Base-by-base conservation (phyloP, 2,329 filamentous ascomycete species). In the Calonectria leucothoes region DNA sequence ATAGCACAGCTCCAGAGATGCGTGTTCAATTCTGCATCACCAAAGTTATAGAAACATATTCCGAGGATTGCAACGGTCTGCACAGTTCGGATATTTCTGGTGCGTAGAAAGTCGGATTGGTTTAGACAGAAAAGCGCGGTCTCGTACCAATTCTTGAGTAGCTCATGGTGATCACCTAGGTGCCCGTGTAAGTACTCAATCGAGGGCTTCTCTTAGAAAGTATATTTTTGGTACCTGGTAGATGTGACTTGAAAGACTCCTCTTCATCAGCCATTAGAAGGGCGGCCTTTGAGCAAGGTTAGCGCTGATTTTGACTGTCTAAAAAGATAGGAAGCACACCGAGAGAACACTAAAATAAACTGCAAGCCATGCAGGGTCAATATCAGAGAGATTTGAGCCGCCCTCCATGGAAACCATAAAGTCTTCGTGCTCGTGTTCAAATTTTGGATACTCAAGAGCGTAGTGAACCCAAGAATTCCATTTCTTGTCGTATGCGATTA, bases 401-500 rank as follows among this genome's bases (percentile, higher is more conserved):
- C 49, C 31, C 31, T 75, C 61, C 6, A 73, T 31, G 5, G 33
- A 70, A 7, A n/a, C 29, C 20, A 73, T 48, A 27, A 75, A 73
- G 2, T 23, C 20, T 25, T 59, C 37, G 33, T 72, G 64, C 33
- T 75, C 73, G 20, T 75, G 25, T 14, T 70, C 35, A 12, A 73
- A 75, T 11, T 25, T 61, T 23, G 73, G 73, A 37, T 75, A 73
- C 39, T 73, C 73, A 15, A 75, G 64, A 7, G 70, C 71, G 35
- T 69, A 75, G 45, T 75, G 73, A n/a, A 64, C 71, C 73, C 73
- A 71, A 25, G 55, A 71, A 42, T 75, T 73, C 73, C 73, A 75
- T 20, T 25, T 66, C 42, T 66, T 70, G 17, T 75, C 73, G n/a
- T 70, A 75, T 23, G 42, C 66, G 15, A 75, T 29, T 4, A 75